A percentile compares a stretch with the other conserved stretches of the same genome.
These are phyloP conservation scores for Orbilia quercus DNA, from an alignment of 2,329 filamentous ascomycete genomes.

Conservation along the genomic window DNA sequence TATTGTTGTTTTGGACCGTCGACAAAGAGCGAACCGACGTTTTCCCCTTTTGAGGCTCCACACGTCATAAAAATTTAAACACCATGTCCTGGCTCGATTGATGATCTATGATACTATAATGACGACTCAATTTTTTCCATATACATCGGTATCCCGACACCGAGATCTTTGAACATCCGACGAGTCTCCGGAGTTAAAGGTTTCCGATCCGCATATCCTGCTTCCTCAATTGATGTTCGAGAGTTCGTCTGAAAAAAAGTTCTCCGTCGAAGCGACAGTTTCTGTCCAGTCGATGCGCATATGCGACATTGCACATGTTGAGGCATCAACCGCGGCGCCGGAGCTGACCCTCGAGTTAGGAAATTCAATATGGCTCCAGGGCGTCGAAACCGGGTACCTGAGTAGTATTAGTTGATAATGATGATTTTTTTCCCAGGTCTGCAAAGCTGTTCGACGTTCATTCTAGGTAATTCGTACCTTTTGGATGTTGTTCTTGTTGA, in stretches of 20 bases:
- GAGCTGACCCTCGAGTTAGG: slow-evolving; percentile 2
- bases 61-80: no score
- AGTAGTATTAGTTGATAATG: slow-evolving; percentile 18
- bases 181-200: background rate
- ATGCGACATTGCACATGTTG: slow-evolving; percentile 19
- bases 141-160: background rate
- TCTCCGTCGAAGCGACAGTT: background rate
- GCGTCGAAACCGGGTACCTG: background rate
- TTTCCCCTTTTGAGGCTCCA: no score
- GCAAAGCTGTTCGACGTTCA: background rate
- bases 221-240: slow-evolving; percentile 11
- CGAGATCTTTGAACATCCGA: background rate
- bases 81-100: no score
- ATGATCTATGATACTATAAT: no score
- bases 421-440: slow-evolving; percentile 8
- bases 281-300: background rate
- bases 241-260: slow-evolving; percentile 16
- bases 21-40: no score
- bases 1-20: background rate
- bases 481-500: slow-evolving; percentile 8
- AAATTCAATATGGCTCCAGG: background rate
- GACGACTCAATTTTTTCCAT: background rate
- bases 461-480: slow-evolving; percentile 8
- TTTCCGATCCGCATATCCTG: background rate
- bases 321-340: slow-evolving; percentile 6